Conservation (phyloP, 805 yeast species). For the Suhomyces sp. region DNA sequence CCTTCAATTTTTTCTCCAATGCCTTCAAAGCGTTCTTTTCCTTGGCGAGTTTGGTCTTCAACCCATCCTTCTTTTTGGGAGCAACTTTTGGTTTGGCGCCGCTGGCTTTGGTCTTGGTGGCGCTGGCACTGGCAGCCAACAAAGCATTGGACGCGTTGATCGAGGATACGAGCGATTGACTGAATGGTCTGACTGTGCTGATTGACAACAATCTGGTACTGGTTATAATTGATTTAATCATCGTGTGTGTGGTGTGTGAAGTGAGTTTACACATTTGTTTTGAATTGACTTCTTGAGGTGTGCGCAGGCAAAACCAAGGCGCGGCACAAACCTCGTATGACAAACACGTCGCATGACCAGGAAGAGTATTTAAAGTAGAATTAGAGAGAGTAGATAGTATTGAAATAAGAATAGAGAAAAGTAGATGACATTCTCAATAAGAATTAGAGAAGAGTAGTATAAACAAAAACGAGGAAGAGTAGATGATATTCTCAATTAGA, state of each 20-base stretch:
- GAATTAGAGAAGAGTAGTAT: too few species aligned
- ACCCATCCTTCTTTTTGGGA: slow-evolving; percentile 13
- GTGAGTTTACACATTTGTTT: neutral
- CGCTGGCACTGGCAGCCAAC: neutral
- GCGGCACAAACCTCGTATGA: neutral
- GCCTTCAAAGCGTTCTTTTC: slow-evolving; percentile 12
- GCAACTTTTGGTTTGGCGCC: neutral
- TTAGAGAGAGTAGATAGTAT: too few species aligned
- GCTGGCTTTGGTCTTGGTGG: neutral
- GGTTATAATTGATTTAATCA: neutral
- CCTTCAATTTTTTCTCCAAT: slow-evolving; percentile 19
- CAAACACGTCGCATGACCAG: too few species aligned
- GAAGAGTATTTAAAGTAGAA: too few species aligned
- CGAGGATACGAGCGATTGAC: neutral
- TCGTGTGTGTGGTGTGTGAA: neutral
- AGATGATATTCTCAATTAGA: too few species aligned
- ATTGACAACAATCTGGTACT: neutral
- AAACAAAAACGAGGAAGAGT: too few species aligned
- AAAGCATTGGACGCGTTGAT: neutral
- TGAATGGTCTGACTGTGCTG: neutral
- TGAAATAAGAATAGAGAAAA: too few species aligned
- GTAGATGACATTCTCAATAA: too few species aligned
- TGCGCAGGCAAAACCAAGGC: neutral
- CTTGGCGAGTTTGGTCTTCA: slow-evolving; percentile 18
- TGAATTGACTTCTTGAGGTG: neutral